A percentile compares a stretch with the other conserved stretches of the same genome.
Conservation (phyloP, 352 stramenopile species). For the Phytopythium helicoides region DNA sequence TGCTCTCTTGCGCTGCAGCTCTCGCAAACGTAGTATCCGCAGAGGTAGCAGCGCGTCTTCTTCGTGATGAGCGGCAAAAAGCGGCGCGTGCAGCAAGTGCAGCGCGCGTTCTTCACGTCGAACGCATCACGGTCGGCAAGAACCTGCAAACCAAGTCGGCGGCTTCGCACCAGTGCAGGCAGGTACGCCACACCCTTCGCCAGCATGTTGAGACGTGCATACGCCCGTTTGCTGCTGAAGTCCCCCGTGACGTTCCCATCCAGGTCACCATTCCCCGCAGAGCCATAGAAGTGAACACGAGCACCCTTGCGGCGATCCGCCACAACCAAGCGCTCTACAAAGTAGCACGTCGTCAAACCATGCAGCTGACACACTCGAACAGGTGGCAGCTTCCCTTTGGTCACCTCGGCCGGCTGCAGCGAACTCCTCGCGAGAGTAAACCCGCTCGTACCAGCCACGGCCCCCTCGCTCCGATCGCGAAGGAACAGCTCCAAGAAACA, state of each 20-base stretch:
- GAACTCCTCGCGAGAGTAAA: slow-evolving; percentile 33
- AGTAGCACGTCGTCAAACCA: slow-evolving; percentile 15
- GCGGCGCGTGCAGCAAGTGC: too few relatives aligned
- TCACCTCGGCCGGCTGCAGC: slow-evolving; percentile 13
- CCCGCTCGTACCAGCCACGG: slow-evolving; percentile 7
- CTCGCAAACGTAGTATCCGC: slow-evolving; percentile 28
- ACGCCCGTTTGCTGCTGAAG: not conserved
- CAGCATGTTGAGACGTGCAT: slow-evolving; percentile 16
- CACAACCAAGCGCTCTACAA: slow-evolving; percentile 14
- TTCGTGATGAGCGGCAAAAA: slow-evolving; percentile 10
- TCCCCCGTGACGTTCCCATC: not conserved
- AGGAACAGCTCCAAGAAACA: slow-evolving; percentile 26
- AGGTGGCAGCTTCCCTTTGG: slow-evolving; percentile 15
- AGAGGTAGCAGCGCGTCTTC: slow-evolving; percentile 25
- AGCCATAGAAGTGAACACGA: slow-evolving; percentile 21
- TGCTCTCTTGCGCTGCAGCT: slow-evolving; percentile 15
- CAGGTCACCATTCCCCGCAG: slow-evolving; percentile 11
- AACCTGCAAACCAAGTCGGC: slow-evolving; percentile 27
- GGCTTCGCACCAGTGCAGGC: slow-evolving; percentile 19
- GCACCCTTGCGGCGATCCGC: slow-evolving; percentile 5
- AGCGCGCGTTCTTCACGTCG: slow-evolving; percentile 19
- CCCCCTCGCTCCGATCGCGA: slow-evolving; percentile 1
- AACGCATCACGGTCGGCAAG: slow-evolving; percentile 23
- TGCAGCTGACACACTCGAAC: slow-evolving; percentile 16
- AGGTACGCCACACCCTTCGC: slow-evolving; percentile 17